Conservation (phyloP, 108 stramenopile species). For the Fragilariopsis cylindrus region DNA sequence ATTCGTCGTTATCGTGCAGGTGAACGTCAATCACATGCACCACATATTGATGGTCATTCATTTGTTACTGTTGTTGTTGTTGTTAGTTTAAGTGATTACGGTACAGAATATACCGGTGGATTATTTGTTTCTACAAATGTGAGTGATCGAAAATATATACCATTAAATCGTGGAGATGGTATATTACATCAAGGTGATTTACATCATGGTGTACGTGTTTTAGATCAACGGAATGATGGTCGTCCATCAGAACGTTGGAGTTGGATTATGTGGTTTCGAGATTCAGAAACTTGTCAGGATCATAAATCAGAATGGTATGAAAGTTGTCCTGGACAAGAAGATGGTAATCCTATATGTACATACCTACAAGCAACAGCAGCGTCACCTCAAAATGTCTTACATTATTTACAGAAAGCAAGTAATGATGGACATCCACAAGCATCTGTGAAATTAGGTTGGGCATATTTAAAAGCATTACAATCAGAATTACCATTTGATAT, state of each 20-base stretch:
- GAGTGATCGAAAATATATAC: neutral
- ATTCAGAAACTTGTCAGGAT: slow-evolving; percentile 19
- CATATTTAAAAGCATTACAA: slow-evolving; percentile 3
- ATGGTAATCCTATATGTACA: slow-evolving; percentile 13
- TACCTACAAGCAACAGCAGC: slow-evolving; percentile 3
- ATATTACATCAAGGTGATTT: slow-evolving; percentile 11
- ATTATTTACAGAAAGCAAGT: neutral
- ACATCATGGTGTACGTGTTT: slow-evolving; percentile 20
- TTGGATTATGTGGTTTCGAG: slow-evolving; percentile 25
- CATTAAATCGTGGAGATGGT: slow-evolving; percentile 13
- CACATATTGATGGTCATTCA: slow-evolving; percentile 16
- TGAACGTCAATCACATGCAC: slow-evolving; percentile 20
- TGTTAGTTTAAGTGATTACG: slow-evolving; percentile 18
- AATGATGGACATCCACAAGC: slow-evolving; percentile 1
- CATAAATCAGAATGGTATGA: slow-evolving; percentile 1
- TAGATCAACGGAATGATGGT: slow-evolving; percentile 6
- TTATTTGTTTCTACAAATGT: slow-evolving; percentile 10
- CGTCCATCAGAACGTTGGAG: slow-evolving; percentile 14
- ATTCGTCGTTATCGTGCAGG: slow-evolving; percentile 18
- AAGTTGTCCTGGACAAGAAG: neutral
- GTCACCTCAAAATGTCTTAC: neutral
- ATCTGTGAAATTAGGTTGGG: slow-evolving; percentile 14
- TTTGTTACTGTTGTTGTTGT: slow-evolving; percentile 25
- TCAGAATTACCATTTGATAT: neutral
- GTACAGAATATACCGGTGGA: slow-evolving; percentile 15